Evolutionary conservation across 1,284 basidiomycete genomes (phyloP).

Genomic region (Leccinum subspadiceum): DNA sequence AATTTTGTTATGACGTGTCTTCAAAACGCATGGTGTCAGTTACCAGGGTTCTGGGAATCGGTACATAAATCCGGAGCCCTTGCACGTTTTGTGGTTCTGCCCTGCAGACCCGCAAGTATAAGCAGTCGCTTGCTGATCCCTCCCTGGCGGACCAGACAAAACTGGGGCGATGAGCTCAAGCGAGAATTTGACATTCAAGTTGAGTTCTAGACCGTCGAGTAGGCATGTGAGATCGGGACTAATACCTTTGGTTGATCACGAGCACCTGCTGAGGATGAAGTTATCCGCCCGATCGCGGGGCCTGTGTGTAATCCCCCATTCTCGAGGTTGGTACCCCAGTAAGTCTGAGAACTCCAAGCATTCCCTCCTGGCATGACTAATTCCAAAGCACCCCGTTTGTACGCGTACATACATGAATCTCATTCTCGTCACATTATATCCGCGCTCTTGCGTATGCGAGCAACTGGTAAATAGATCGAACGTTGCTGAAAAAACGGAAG

Average conservation of each 20-base stretch:
- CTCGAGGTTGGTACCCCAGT: conserved; percentile 17
- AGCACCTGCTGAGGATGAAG: conserved; percentile 1
- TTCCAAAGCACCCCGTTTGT: conserved; percentile 18
- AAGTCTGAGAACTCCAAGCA: conserved; percentile 14
- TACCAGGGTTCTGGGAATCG: conserved; percentile 29
- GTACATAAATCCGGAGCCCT: conserved; percentile 21
- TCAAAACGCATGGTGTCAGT: conserved; percentile 29
- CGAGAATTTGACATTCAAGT: conserved; percentile 27
- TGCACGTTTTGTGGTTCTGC: conserved; percentile 24
- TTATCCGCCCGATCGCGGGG: conserved; percentile 12
- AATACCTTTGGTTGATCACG: conserved; percentile 4
- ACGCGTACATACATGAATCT: conserved; percentile 5
- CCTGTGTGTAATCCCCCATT: conserved; percentile 19
- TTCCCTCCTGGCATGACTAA: conserved; percentile 16
- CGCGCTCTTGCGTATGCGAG: conserved; percentile 5
- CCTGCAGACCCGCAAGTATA: conserved; percentile 35
- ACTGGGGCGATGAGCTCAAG: conserved; percentile 30
- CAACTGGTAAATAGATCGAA: conserved; percentile 3
- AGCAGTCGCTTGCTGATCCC: conserved; percentile 17
- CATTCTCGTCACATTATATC: conserved; percentile 14
- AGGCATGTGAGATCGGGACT: conserved; percentile 20
- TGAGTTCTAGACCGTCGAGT: conserved; percentile 27
- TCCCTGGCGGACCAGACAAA: conserved; percentile 20
- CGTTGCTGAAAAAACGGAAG: conserved; percentile 4
- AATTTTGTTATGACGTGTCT: conserved; percentile 21